These are phyloP conservation scores for Tricholoma sp. DNA, from an alignment of 768 basidiomycete species.

Conservation along the genomic window DNA sequence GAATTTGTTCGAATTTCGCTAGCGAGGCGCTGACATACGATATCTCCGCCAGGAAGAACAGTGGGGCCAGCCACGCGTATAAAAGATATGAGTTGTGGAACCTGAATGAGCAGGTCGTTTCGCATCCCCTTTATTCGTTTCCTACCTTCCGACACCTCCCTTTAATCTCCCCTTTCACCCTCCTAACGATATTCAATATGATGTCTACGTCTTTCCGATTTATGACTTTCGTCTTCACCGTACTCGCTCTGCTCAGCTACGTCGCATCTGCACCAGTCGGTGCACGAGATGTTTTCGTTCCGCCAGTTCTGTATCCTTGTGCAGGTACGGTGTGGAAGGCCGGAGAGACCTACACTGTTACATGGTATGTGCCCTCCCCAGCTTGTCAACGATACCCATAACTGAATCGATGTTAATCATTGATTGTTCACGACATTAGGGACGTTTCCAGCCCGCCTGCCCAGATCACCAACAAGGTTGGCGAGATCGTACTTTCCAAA, in stretches of 20 bases:
- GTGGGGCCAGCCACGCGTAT: background rate
- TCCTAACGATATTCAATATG: constrained; percentile 6
- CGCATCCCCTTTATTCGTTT: background rate
- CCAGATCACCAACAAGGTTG: constrained; percentile 44
- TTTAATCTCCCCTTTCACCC: background rate
- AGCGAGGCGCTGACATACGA: background rate
- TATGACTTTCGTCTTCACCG: constrained; percentile 14
- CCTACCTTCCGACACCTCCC: background rate
- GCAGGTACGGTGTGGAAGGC: constrained; percentile 34
- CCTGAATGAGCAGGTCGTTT: background rate
- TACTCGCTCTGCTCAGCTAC: constrained; percentile 19
- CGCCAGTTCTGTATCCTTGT: constrained; percentile 33
- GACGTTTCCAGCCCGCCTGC: constrained; percentile 33
- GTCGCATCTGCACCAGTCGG: constrained; percentile 26
- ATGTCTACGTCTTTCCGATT: constrained; percentile 5
- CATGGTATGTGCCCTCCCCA: constrained; percentile 30
- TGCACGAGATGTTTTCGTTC: constrained; percentile 45
- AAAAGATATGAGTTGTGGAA: background rate
- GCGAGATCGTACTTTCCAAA: constrained; percentile 38
- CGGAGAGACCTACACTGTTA: constrained; percentile 35
- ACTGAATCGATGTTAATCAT: background rate
- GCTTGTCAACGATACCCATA: background rate
- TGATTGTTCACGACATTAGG: constrained; percentile 20
- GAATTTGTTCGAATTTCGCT: background rate
- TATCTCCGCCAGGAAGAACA: background rate